phyloP scores from a whole-genome alignment of 139 green algal species.

The Diplosphaera chodatii region DNA sequence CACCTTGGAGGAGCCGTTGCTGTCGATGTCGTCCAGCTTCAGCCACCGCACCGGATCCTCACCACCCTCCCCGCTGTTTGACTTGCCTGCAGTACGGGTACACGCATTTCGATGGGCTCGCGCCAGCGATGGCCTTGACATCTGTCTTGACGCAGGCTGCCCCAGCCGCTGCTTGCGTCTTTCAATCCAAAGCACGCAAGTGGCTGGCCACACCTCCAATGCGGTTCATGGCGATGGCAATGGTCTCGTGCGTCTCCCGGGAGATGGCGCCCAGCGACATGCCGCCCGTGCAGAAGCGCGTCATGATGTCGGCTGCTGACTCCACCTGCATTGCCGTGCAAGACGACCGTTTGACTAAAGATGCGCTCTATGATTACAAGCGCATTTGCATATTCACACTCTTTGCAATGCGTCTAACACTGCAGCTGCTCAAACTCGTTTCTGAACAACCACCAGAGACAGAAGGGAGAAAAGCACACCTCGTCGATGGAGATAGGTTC shows the following conservation, averaged over 20 bases:
- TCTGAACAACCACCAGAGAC: too few relatives aligned
- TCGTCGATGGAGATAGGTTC: conserved; percentile 70
- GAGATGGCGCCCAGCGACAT: conserved; percentile 98
- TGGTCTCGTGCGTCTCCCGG: conserved; percentile 96
- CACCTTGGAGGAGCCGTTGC: conserved; percentile 58
- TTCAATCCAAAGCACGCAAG: too few relatives aligned
- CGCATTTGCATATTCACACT: too few relatives aligned
- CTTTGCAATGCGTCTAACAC: too few relatives aligned
- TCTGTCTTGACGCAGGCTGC: too few relatives aligned
- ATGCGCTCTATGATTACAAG: too few relatives aligned
- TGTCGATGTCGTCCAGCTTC: conserved; percentile 67
- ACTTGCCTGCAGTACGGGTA: conserved; percentile 72
- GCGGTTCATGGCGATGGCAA: conserved; percentile 98
- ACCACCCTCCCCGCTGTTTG: conserved; percentile 87
- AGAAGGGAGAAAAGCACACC: conserved; percentile 14
- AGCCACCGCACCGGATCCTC: conserved; percentile 88
- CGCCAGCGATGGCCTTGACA: too few relatives aligned
- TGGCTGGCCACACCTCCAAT: conserved; percentile 76
- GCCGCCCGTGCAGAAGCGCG: conserved; percentile 96
- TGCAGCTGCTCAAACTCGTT: too few relatives aligned
- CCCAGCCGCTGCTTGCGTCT: too few relatives aligned
- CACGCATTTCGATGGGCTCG: too few relatives aligned
- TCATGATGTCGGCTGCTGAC: conserved; percentile 80
- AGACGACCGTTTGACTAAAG: too few relatives aligned
- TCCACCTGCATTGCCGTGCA: conserved; percentile 47